Percentiles rank a stretch among this genome's conserved stretches.
phyloP scores from a whole-genome alignment of 495 filamentous ascomycete genomes.

The Talaromyces thailandensis region DNA sequence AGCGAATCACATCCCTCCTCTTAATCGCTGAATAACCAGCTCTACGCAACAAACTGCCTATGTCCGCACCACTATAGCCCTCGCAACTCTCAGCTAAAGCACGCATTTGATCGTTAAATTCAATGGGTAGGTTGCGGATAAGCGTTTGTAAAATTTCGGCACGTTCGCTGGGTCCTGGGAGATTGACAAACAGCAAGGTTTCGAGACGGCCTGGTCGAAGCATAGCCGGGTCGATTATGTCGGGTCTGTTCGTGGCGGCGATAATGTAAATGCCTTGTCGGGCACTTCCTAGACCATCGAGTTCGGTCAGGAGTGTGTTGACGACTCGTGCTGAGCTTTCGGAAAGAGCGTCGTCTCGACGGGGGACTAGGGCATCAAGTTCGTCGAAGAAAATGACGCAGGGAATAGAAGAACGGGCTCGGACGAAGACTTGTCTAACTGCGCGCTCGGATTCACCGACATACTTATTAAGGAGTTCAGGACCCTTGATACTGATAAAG shows the following conservation, averaged over 20 bases:
- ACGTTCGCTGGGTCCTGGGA: conserved; percentile 70
- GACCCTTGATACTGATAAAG: conserved; percentile 97
- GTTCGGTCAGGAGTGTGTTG: conserved; percentile 92
- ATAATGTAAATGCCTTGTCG: conserved; percentile 89
- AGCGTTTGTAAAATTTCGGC: conserved; percentile 79
- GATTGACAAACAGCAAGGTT: conserved; percentile 80
- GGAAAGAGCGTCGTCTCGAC: conserved; percentile 68
- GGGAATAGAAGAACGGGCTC: conserved; percentile 76
- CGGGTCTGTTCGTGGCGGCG: conserved; percentile 88
- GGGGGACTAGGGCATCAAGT: conserved; percentile 83
- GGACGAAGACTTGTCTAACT: conserved; percentile 84
- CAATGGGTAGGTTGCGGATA: conserved; percentile 52
- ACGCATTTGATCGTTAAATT: conserved; percentile 33
- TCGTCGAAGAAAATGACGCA: conserved; percentile 99
- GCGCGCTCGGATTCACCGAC: conserved; percentile 93
- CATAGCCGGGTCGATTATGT: conserved; percentile 96
- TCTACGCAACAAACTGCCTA: conserved; percentile 65
- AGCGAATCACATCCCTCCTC: conserved; percentile 48
- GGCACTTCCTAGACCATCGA: conserved; percentile 71
- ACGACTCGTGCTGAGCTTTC: conserved; percentile 85
- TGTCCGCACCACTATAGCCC: conserved; percentile 86
- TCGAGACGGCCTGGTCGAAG: conserved; percentile 85
- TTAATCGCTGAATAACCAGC: conserved; percentile 71
- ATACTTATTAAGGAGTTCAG: conserved; percentile 89
- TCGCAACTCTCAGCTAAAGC: conserved; percentile 64